Conservation (phyloP, 441 rosid species). For the Croton setiger region DNA sequence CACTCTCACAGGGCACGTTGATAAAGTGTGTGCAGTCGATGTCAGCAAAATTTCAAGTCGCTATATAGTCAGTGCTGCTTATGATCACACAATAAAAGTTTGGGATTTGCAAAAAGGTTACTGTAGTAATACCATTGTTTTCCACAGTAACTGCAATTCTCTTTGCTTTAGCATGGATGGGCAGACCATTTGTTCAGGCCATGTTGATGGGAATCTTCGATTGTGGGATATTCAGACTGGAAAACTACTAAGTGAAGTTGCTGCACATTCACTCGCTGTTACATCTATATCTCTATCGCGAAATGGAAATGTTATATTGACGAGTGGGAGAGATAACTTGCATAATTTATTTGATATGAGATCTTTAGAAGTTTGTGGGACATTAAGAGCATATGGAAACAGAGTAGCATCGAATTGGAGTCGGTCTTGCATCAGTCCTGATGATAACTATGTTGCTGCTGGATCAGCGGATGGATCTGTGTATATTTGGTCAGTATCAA, state of each 20-base stretch:
- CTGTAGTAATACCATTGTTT: conserved; percentile 84
- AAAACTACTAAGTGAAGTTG: conserved; percentile 77
- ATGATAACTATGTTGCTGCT: conserved; percentile 81
- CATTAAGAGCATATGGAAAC: conserved; percentile 77
- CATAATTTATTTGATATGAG: conserved; percentile 86
- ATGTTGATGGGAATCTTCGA: conserved; percentile 88
- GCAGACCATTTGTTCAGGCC: conserved; percentile 88
- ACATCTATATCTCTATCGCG: conserved; percentile 71
- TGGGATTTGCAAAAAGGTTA: conserved; percentile 96
- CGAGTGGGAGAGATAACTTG: conserved; percentile 92
- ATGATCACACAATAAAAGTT: conserved; percentile 86
- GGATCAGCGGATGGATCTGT: conserved; percentile 90
- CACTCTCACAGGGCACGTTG: conserved; percentile 83
- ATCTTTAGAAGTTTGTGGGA: conserved; percentile 74
- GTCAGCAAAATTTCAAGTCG: conserved; percentile 85
- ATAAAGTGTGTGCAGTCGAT: conserved; percentile 93
- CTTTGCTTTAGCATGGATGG: conserved; percentile 82
- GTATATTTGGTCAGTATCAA: conserved; percentile 74
- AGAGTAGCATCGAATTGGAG: conserved; percentile 95
- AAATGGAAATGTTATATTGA: conserved; percentile 64
- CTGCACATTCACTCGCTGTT: conserved; percentile 76
- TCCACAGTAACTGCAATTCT: conserved; percentile 85
- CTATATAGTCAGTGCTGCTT: conserved; percentile 79
- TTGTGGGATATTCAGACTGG: conserved; percentile 90
- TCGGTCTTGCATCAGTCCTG: conserved; percentile 91